Percentiles rank a stretch among this genome's conserved stretches.
These are phyloP conservation scores for Volvox africanus DNA, from an alignment of 139 green algal genomes.

Conservation along the genomic window DNA sequence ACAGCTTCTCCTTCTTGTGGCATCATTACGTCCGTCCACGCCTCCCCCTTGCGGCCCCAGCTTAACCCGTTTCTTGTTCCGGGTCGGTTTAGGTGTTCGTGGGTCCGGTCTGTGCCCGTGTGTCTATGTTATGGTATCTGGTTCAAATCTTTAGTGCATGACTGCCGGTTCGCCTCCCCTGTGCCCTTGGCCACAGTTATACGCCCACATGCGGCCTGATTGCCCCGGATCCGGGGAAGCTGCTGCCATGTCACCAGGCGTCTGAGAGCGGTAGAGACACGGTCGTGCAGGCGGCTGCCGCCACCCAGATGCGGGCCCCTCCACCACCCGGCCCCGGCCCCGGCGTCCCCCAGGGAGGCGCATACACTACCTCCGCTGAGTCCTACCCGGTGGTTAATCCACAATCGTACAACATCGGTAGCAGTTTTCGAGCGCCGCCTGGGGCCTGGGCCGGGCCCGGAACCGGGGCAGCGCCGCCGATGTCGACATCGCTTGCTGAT, in stretches of 20 bases:
- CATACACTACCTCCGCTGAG: neutral
- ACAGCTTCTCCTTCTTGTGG: too few species aligned
- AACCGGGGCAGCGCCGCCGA: too few species aligned
- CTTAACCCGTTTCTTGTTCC: too few species aligned
- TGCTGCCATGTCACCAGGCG: constrained; percentile 20
- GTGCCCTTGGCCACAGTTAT: neutral
- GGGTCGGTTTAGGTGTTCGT: too few species aligned
- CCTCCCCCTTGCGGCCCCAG: too few species aligned
- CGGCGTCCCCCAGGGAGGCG: neutral
- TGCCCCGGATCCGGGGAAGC: neutral
- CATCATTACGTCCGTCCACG: too few species aligned
- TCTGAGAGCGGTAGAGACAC: neutral
- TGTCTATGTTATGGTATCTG: too few species aligned
- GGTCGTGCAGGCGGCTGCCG: neutral
- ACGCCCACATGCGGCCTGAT: constrained; percentile 28
- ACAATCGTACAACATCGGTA: neutral
- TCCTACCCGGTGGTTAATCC: neutral
- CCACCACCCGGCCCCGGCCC: neutral
- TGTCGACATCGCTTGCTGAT: too few species aligned
- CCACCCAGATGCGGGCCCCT: neutral
- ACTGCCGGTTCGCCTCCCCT: neutral
- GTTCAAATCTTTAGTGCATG: too few species aligned
- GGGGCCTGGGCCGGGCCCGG: too few species aligned
- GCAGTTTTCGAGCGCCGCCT: neutral
- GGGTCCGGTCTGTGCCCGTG: too few species aligned